Percentiles rank a stretch among this genome's conserved stretches.
Conservation (phyloP, 2,329 filamentous ascomycete species). For the Xylariaceae sp. region DNA sequence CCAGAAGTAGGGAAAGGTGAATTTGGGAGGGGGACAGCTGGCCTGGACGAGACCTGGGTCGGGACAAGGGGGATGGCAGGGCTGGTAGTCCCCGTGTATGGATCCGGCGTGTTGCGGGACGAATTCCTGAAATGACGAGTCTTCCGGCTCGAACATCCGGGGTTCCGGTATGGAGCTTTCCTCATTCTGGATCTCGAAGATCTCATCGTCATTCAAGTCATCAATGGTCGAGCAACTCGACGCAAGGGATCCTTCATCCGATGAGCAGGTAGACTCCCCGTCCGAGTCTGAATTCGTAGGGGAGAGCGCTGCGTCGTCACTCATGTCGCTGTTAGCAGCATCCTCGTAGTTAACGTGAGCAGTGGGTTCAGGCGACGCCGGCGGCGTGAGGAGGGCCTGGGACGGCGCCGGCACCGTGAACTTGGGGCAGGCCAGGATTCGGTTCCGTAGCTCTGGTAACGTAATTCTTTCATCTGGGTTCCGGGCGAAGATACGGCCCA, state of each 20-base stretch:
- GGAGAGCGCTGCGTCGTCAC: constrained; percentile 44
- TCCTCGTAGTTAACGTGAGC: constrained; percentile 49
- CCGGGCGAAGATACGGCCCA: constrained; percentile 82
- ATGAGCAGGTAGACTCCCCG: constrained; percentile 43
- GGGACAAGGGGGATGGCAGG: constrained; percentile 35
- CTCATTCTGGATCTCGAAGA: constrained; percentile 42
- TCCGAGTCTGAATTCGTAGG: constrained; percentile 46
- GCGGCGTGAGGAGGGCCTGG: constrained; percentile 38
- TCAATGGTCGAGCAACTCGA: constrained; percentile 53
- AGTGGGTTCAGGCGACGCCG: constrained; percentile 42
- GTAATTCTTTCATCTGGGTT: constrained; percentile 80
- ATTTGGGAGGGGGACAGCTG: constrained; percentile 42
- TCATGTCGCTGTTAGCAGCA: constrained; percentile 43
- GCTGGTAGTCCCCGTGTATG: constrained; percentile 32
- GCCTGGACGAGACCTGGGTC: constrained; percentile 31
- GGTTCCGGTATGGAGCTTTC: constrained; percentile 39
- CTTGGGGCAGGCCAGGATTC: constrained; percentile 70
- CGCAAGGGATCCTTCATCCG: constrained; percentile 53
- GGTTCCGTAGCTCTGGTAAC: constrained; percentile 70
- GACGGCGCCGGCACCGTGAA: constrained; percentile 56
- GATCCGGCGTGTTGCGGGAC: constrained; percentile 44
- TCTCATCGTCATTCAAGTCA: constrained; percentile 47
- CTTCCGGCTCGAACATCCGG: constrained; percentile 46
- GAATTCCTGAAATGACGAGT: constrained; percentile 46
- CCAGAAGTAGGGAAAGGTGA: constrained; percentile 46